Percentiles rank a stretch among this genome's conserved stretches.
Conservation (phyloP, 805 yeast genomes). For the Maudiozyma barnettii region DNA sequence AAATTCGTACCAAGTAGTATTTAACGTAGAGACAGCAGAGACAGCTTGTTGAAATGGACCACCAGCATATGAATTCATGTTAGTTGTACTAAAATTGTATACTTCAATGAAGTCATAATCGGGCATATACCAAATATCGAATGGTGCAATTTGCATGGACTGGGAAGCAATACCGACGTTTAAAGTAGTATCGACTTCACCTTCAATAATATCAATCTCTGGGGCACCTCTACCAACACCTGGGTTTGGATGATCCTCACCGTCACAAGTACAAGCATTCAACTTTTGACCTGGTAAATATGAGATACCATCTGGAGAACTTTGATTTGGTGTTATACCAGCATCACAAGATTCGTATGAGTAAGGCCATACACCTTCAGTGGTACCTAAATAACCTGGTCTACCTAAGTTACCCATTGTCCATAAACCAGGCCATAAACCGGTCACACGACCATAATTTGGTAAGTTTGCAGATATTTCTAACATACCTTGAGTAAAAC, state of each 20-base stretch:
- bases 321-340: conserved; percentile 90
- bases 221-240: conserved; percentile 93
- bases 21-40: conserved; percentile 71
- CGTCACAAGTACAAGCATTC: conserved; percentile 67
- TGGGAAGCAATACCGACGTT: conserved; percentile 76
- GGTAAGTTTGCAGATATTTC: conserved; percentile 75
- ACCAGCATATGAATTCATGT: conserved; percentile 83
- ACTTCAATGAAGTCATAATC: conserved; percentile 74
- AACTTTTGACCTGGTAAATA: conserved; percentile 79
- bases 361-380: conserved; percentile 95
- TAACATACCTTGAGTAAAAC: conserved; percentile 75
- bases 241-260: conserved; percentile 76
- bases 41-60: conserved; percentile 93
- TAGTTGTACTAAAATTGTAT: conserved; percentile 55
- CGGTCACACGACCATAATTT: conserved; percentile 64
- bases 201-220: conserved; percentile 88
- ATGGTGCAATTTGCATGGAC: conserved; percentile 89
- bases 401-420: conserved; percentile 87
- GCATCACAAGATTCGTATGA: conserved; percentile 81
- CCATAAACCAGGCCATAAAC: conserved; percentile 97
- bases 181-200: conserved; percentile 49
- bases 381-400: conserved; percentile 77
- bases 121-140: conserved; percentile 89
- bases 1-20: conserved; percentile 70
- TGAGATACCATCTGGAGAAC: conserved; percentile 80